Conservation (phyloP, 345 rosid species). For the Gossypium stocksii region DNA sequence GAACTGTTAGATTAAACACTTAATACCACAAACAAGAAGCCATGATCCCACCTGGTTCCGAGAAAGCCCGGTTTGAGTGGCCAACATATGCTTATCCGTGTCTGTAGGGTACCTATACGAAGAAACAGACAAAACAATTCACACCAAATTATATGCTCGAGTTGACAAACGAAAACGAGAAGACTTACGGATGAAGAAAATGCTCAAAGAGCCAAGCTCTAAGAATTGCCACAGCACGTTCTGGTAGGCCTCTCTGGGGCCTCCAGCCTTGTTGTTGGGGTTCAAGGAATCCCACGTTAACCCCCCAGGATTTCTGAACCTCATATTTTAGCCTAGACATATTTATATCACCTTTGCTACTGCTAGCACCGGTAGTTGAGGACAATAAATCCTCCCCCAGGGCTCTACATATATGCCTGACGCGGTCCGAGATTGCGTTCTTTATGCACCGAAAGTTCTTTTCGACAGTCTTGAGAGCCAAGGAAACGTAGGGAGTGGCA, state of each 20-base stretch:
- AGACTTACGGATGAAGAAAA: conserved; percentile 69
- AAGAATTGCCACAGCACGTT: conserved; percentile 51
- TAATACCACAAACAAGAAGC: not conserved
- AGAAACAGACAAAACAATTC: conserved; percentile 6
- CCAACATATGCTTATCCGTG: conserved; percentile 57
- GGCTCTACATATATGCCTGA: conserved; percentile 29
- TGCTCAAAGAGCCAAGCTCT: conserved; percentile 69
- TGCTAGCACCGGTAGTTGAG: conserved; percentile 22
- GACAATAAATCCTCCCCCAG: conserved; percentile 35
- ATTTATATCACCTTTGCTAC: conserved; percentile 25
- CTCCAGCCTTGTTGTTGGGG: conserved; percentile 56
- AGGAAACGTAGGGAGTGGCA: conserved; percentile 46
- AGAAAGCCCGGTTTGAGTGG: conserved; percentile 55
- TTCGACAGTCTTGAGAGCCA: conserved; percentile 39
- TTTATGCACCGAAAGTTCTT: conserved; percentile 46
- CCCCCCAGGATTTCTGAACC: conserved; percentile 33
- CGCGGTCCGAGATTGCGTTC: conserved; percentile 41
- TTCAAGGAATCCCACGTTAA: conserved; percentile 37
- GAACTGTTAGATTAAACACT: not conserved
- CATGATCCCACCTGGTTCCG: conserved; percentile 50
- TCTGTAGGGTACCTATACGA: conserved; percentile 55
- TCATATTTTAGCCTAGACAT: conserved; percentile 20
- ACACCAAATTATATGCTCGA: not conserved
- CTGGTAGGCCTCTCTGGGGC: conserved; percentile 69
- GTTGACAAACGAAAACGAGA: not conserved